Percentiles rank a stretch among this genome's conserved stretches.
These are phyloP conservation scores for Teratosphaeria epicoccoides DNA, from an alignment of 2,329 filamentous ascomycete species.

Conservation along the genomic window DNA sequence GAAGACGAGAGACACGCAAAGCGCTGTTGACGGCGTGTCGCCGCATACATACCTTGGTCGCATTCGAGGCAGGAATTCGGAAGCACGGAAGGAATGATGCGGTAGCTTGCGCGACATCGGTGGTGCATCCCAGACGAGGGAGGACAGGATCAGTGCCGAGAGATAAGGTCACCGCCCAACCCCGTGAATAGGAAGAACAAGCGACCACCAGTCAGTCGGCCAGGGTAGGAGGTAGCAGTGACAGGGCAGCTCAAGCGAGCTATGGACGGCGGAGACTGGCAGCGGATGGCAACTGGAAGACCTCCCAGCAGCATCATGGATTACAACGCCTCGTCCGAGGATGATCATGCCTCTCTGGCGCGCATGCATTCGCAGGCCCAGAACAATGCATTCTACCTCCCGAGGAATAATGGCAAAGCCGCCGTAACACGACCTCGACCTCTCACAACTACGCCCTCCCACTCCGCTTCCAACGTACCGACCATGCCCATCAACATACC, in stretches of 20 bases:
- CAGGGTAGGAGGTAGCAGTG: no score
- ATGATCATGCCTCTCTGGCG: constrained; percentile 17
- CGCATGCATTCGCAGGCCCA: constrained; percentile 23
- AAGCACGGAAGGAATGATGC: background rate
- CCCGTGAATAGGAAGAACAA: background rate
- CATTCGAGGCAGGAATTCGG: background rate
- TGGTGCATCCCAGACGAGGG: background rate
- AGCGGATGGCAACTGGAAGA: constrained; percentile 6
- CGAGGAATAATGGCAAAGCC: constrained; percentile 23
- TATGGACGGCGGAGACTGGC: constrained; percentile 9
- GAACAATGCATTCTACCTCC: constrained; percentile 17
- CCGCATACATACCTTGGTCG: background rate
- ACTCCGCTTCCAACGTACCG: constrained; percentile 16
- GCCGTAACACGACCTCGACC: constrained; percentile 32
- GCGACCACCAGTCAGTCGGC: background rate
- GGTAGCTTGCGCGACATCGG: background rate
- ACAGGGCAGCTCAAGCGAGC: background rate
- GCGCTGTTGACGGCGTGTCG: background rate
- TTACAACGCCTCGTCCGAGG: constrained; percentile 17
- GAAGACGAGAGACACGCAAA: no score
- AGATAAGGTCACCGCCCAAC: no score
- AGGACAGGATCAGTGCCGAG: background rate
- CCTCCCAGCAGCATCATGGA: constrained; percentile 21
- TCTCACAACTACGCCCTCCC: constrained; percentile 32
- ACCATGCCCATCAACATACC: constrained; percentile 36